Base-by-base conservation (phyloP, 192 early-diverging fungal species). In the Podila epicladia region DNA sequence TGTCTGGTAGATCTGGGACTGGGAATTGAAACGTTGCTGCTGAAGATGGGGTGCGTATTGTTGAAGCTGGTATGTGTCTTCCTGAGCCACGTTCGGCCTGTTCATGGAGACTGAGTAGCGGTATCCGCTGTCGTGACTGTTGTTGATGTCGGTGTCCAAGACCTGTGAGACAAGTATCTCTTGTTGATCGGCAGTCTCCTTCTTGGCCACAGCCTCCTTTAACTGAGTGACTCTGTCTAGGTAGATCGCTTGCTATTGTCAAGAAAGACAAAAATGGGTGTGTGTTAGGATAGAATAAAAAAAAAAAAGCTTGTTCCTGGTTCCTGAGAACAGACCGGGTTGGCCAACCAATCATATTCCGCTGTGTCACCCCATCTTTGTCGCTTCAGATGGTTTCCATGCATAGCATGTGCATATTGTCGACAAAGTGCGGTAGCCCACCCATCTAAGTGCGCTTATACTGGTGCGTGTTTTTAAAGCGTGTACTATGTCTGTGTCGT, bases 181-280 rank as follows among this genome's bases (percentile, higher is more conserved):
- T 20, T 17, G 45, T 38, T 55, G n/a, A 58, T 3, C 8, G 13
- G 59, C 59, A 7, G 17, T 51, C 19, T 17, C 51, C n/a, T 20
- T 33, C 19, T 57, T 68, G 29, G 31, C 20, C 5, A 59, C 65
- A 7, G 70, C n/a, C 38, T 72, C 77, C 48, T 33, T 69, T 22
- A 80, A 31, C 24, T 80, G 77, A 8, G 55, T 32, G 48, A 80
- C 77, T 53, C 77, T 57, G 49, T 80, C 77, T 31, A 80, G 77
- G 50, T 80, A 80, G 62, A 80, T 73, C 0, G 76, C 65, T 79
- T 80, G 76, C 76, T 80, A 55, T 45, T 41, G 12, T 41, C 3
- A 13, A 0, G 13, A 15, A 45, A 45, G 41, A 45, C 41, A 17
- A 9, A 9, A 9, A 37, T 37, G 35, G 1, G 41, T 45, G 0